Percentiles rank a stretch among this genome's conserved stretches.
phyloP scores from a whole-genome alignment of 1,284 basidiomycete species.

The Puccinia polysora region DNA sequence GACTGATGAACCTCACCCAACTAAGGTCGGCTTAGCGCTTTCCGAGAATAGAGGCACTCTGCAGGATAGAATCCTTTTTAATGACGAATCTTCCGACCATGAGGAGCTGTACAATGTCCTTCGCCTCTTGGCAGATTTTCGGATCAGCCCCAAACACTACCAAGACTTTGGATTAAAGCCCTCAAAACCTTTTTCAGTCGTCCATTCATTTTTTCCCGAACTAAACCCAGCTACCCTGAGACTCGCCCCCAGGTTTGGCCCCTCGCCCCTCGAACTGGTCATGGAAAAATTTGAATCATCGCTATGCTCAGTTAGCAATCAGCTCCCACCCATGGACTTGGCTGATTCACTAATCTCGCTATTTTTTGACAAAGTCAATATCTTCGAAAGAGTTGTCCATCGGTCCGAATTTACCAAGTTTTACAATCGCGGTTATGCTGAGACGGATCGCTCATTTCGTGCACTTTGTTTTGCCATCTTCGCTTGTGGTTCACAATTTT shows the following conservation, averaged over 20 bases:
- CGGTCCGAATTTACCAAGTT: slow-evolving; percentile 14
- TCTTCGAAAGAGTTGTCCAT: slow-evolving; percentile 6
- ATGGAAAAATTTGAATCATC: background rate
- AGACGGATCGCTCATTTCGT: slow-evolving; percentile 12
- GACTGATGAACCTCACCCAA: slow-evolving; percentile 3
- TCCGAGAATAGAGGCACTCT: background rate
- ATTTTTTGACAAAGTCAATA: slow-evolving; percentile 25
- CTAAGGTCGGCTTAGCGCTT: background rate
- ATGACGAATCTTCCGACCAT: background rate
- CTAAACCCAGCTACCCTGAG: background rate
- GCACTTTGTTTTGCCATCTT: slow-evolving; percentile 42
- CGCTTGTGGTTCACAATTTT: slow-evolving; percentile 21
- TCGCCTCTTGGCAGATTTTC: background rate
- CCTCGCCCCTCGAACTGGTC: no score
- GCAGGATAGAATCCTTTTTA: no score
- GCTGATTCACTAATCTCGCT: slow-evolving; percentile 10
- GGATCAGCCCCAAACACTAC: background rate
- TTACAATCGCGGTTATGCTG: background rate
- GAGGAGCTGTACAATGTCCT: background rate
- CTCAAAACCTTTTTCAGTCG: slow-evolving; percentile 4
- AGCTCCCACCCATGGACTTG: slow-evolving; percentile 19
- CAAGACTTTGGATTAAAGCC: background rate
- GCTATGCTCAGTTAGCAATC: no score
- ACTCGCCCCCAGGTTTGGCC: background rate
- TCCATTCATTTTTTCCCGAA: no score